phyloP scores from a whole-genome alignment of 2,329 filamentous ascomycete genomes.

The Cercospora canescens region DNA sequence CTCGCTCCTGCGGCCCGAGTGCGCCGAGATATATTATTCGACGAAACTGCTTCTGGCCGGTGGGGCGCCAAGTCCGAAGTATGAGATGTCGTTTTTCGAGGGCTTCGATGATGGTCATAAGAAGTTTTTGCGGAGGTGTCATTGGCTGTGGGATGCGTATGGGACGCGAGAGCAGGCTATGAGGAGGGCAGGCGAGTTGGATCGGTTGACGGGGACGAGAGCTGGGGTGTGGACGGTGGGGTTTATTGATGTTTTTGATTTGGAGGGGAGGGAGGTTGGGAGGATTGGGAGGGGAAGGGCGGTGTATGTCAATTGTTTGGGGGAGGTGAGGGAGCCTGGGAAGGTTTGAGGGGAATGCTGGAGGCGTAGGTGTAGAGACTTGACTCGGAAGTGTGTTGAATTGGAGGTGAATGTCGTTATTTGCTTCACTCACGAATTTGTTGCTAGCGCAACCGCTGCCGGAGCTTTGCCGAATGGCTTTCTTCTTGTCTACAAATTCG shows the following conservation, averaged over 20 bases:
- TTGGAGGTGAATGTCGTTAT: not conserved
- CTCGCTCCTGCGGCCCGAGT: conserved; percentile 6
- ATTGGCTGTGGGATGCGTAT: conserved; percentile 20
- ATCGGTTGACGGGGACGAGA: conserved; percentile 7
- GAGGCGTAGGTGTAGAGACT: not conserved
- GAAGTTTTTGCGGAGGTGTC: conserved; percentile 7
- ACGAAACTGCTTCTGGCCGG: conserved; percentile 9
- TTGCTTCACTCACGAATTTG: not conserved
- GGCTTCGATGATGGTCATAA: conserved; percentile 13
- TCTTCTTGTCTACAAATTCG: not conserved
- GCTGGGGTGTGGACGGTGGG: conserved; percentile 17
- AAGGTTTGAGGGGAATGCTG: not conserved
- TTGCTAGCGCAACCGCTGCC: not conserved
- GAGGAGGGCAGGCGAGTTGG: conserved; percentile 15
- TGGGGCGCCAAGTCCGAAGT: conserved; percentile 8
- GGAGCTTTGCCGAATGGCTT: not conserved
- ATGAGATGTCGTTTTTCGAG: conserved; percentile 5
- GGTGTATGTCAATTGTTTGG: conserved; percentile 13
- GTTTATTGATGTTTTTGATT: conserved; percentile 12
- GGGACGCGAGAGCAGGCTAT: conserved; percentile 14
- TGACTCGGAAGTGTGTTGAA: not conserved
- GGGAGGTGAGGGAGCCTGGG: conserved; percentile 5
- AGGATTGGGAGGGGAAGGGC: conserved; percentile 1
- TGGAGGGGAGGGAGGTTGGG: not conserved
- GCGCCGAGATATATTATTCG: conserved; percentile 13